These are phyloP conservation scores for Nemania bipapillata DNA, from an alignment of 2,329 filamentous ascomycete species.

Conservation along the genomic window DNA sequence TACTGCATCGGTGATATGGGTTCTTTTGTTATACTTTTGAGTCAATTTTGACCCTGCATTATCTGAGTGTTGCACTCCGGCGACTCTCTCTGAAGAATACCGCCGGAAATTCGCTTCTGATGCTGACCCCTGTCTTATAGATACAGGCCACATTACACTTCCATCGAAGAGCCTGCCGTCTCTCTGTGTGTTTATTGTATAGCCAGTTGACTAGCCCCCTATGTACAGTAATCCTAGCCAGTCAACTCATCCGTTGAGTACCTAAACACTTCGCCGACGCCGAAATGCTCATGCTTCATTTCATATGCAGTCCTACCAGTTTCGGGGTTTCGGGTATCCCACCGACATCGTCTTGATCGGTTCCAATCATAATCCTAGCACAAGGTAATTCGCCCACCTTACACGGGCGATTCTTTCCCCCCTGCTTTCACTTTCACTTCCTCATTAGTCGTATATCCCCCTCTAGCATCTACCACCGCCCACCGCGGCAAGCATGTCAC, in stretches of 20 bases:
- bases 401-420: conserved; percentile 15
- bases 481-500: conserved; percentile 15
- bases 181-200: conserved; percentile 8
- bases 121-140: not conserved
- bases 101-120: not conserved
- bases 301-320: conserved; percentile 25
- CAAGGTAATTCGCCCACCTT: conserved; percentile 23
- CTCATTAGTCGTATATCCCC: conserved; percentile 19
- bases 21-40: not conserved
- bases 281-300: conserved; percentile 34
- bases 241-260: conserved; percentile 17
- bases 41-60: not conserved
- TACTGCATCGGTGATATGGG: not conserved
- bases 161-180: not conserved
- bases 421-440: not conserved
- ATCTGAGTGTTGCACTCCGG: not conserved
- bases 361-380: conserved; percentile 24
- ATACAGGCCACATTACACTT: not conserved
- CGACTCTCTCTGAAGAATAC: not conserved
- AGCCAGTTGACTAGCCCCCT: conserved; percentile 22
- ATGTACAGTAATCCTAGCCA: conserved; percentile 34
- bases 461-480: conserved; percentile 10
- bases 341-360: conserved; percentile 23
- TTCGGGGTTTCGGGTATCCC: conserved; percentile 32
- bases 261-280: conserved; percentile 26